These are phyloP conservation scores for Lipomyces orientalis DNA, from an alignment of 805 yeast species.

Conservation along the genomic window DNA sequence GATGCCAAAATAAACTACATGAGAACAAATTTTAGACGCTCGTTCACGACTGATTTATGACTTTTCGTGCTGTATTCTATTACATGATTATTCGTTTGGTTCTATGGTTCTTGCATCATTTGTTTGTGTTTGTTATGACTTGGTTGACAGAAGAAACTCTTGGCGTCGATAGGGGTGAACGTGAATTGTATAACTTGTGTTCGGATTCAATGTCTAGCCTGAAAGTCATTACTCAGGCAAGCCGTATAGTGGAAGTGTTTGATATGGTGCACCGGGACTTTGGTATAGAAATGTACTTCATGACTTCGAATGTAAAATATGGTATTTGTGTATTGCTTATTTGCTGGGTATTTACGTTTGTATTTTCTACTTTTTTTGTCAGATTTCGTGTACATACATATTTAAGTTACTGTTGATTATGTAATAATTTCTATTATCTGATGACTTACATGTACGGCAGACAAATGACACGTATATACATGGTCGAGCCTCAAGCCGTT, in stretches of 20 bases:
- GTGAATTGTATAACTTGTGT: not conserved
- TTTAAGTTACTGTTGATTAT: not conserved
- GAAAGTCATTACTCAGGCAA: not conserved
- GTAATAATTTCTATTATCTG: not conserved
- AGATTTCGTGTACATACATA: not conserved
- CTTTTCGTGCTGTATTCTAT: not conserved
- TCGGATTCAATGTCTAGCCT: not conserved
- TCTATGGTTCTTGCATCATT: not conserved
- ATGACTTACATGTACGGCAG: not conserved
- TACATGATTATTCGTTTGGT: not conserved
- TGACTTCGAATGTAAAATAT: not conserved
- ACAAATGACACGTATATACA: not conserved
- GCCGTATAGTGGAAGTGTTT: not conserved
- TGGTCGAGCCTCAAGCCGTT: too few species aligned
- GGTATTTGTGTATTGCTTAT: not conserved
- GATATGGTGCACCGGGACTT: constrained; percentile 1
- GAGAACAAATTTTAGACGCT: not conserved
- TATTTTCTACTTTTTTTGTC: not conserved
- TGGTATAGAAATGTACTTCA: not conserved
- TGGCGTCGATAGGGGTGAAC: not conserved
- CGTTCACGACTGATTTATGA: not conserved
- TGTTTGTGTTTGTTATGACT: not conserved
- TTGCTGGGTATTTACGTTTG: not conserved
- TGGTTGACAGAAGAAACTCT: not conserved
- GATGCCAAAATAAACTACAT: not conserved